phyloP scores from a whole-genome alignment of 768 basidiomycete species.

The Hygrophorus pudorinus region DNA sequence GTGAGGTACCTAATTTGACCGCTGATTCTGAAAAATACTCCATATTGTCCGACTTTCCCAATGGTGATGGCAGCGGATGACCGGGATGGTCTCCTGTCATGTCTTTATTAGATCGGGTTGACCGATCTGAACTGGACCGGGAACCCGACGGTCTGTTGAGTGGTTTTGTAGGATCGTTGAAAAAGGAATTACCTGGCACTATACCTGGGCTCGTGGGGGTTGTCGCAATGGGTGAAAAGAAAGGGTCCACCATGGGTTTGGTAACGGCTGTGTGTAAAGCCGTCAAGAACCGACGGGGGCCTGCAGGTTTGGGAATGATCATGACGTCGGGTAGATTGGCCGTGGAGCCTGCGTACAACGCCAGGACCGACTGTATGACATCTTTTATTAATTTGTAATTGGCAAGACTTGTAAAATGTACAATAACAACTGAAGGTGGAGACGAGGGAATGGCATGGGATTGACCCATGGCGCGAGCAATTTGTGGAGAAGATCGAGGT shows the following conservation, averaged over 20 bases:
- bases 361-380: constrained; percentile 59
- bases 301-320: constrained; percentile 95
- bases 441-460: constrained; percentile 18
- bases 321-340: constrained; percentile 75
- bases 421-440: constrained; percentile 42
- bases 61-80: constrained; percentile 55
- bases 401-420: constrained; percentile 86
- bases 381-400: constrained; percentile 89
- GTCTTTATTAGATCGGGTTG: constrained; percentile 45
- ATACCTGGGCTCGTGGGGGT: constrained; percentile 74
- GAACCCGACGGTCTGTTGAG: constrained; percentile 41
- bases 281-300: constrained; percentile 87
- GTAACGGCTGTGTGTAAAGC: constrained; percentile 85
- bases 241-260: constrained; percentile 82
- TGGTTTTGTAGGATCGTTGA: constrained; percentile 22
- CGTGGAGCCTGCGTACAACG: constrained; percentile 32
- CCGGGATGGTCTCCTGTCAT: constrained; percentile 25
- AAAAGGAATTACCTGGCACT: constrained; percentile 28
- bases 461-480: constrained; percentile 46
- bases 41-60: constrained; percentile 56
- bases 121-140: constrained; percentile 55
- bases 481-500: constrained; percentile 72
- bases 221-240: constrained; percentile 91
- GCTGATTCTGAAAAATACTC: constrained; percentile 72
- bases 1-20: constrained; percentile 62